phyloP scores from a whole-genome alignment of 2,329 filamentous ascomycete species.

The Helotiales sp. region DNA sequence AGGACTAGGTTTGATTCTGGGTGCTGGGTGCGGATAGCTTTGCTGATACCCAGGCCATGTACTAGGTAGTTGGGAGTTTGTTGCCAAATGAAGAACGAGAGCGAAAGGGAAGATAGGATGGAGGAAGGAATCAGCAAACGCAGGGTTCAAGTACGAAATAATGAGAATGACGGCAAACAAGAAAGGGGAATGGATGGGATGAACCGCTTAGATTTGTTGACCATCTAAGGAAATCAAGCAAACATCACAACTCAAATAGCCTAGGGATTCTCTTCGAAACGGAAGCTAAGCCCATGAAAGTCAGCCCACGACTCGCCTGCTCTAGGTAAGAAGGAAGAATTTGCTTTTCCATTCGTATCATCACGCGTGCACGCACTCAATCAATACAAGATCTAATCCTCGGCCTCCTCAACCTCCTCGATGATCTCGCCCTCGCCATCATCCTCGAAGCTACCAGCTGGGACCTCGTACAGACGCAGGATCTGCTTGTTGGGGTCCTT shows the following conservation, averaged over 20 bases:
- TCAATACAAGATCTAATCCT: conserved; percentile 35
- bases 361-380: background rate
- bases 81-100: no score
- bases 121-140: no score
- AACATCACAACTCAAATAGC: conserved; percentile 8
- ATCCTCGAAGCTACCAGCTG: conserved; percentile 86
- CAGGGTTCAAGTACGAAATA: no score
- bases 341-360: conserved; percentile 10
- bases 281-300: background rate
- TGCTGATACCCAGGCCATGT: no score
- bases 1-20: no score
- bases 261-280: background rate
- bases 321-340: background rate
- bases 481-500: conserved; percentile 98
- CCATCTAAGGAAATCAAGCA: conserved; percentile 13
- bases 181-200: background rate
- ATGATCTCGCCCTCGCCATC: conserved; percentile 66
- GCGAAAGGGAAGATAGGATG: background rate
- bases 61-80: no score
- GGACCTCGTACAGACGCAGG: conserved; percentile 90
- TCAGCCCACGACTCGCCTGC: background rate
- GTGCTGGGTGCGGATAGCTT: no score
- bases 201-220: conserved; percentile 8
- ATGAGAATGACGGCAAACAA: no score
- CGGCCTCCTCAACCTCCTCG: conserved; percentile 40